Percentiles rank a stretch among this genome's conserved stretches.
Conservation (phyloP, 2,329 filamentous ascomycete species). For the Sporothrix euskadiensis region DNA sequence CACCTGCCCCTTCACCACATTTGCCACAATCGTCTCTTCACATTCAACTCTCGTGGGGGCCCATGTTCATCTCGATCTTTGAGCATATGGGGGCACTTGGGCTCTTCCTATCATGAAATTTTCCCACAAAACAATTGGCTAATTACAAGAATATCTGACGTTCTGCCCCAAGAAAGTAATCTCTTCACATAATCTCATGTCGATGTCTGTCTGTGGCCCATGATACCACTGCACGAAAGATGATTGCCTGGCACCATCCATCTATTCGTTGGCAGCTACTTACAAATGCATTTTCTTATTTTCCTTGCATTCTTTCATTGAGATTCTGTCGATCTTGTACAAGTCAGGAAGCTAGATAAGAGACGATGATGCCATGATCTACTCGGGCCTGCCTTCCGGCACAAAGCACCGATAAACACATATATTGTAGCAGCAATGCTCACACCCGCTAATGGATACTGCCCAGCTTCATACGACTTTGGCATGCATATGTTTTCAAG, state of each 20-base stretch:
- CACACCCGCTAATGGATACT: background rate
- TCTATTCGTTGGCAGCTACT: background rate
- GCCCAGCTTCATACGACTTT: no score
- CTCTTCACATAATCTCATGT: background rate
- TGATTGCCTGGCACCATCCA: background rate
- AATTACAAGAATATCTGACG: background rate
- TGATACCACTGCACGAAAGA: background rate
- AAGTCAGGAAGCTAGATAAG: no score
- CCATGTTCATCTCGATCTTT: background rate
- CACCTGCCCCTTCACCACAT: slow-evolving; percentile 3
- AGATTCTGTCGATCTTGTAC: background rate
- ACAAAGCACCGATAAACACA: background rate
- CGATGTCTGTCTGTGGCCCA: background rate
- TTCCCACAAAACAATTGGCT: background rate
- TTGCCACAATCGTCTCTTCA: background rate
- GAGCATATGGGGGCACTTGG: no score
- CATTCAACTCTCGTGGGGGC: background rate
- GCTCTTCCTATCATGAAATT: background rate
- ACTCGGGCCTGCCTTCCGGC: background rate
- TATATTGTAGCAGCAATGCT: background rate
- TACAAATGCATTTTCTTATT: background rate
- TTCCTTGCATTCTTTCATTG: background rate
- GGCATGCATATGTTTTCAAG: no score
- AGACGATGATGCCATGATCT: background rate
- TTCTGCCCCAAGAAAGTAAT: background rate